Conservation (phyloP, 129 eudicot genomes). For the Flaveria robusta region DNA sequence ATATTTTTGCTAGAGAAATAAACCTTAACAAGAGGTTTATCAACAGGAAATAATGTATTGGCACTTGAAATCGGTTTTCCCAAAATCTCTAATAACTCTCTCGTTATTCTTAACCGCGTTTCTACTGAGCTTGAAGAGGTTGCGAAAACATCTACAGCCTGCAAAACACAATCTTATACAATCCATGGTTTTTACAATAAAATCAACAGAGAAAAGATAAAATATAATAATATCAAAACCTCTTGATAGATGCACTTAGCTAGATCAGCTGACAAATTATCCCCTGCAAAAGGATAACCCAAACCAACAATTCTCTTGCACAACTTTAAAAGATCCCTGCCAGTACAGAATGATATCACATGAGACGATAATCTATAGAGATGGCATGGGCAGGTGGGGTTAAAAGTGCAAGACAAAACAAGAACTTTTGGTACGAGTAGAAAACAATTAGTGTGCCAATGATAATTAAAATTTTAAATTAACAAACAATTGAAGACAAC, state of each 20-base stretch:
- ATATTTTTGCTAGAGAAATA: constrained; percentile 6
- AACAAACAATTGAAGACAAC: not conserved
- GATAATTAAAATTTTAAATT: not conserved
- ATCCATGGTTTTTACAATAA: constrained; percentile 16
- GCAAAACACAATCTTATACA: constrained; percentile 22
- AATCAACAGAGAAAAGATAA: not conserved
- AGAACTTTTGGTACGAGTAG: not conserved
- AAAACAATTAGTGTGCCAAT: not conserved
- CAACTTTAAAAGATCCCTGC: constrained; percentile 91
- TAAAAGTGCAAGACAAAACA: not conserved
- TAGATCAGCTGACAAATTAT: constrained; percentile 40
- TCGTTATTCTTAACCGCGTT: constrained; percentile 56
- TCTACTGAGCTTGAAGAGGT: constrained; percentile 65
- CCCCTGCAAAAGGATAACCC: constrained; percentile 52
- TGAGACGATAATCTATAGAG: constrained; percentile 10
- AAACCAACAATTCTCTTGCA: constrained; percentile 75
- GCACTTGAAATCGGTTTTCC: constrained; percentile 41
- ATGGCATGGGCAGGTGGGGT: not conserved
- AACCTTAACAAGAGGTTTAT: constrained; percentile 82
- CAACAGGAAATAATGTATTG: constrained; percentile 53
- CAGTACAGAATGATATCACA: constrained; percentile 21
- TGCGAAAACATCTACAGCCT: constrained; percentile 96
- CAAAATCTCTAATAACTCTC: constrained; percentile 75
- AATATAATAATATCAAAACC: constrained; percentile 41
- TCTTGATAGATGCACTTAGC: constrained; percentile 60